Evolutionary conservation across 176 grass and related monocot species (phyloP).

Genomic region (Chrysopogon serrulatus): DNA sequence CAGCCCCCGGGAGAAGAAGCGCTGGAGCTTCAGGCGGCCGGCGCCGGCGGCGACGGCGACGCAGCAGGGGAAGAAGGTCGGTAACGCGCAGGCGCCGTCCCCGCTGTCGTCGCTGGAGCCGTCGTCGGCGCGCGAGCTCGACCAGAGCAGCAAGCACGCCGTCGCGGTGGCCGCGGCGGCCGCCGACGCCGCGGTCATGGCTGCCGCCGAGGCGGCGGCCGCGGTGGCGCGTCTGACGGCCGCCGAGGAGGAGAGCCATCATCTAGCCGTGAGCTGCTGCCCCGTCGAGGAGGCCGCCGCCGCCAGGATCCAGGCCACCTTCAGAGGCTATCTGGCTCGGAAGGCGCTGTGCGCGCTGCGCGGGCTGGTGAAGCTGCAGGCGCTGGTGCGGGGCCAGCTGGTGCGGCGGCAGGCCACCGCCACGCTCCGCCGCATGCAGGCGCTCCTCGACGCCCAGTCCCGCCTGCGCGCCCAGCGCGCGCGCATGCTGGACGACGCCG

Average conservation of each 20-base stretch:
- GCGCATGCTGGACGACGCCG: conserved; percentile 51
- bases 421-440: conserved; percentile 83
- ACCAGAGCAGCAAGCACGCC: conserved; percentile 50
- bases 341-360: conserved; percentile 74
- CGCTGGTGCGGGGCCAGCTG: conserved; percentile 69
- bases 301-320: conserved; percentile 70
- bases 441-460: conserved; percentile 57
- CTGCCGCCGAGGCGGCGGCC: conserved; percentile 30
- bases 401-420: conserved; percentile 68
- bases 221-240: conserved; percentile 33
- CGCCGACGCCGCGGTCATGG: conserved; percentile 26
- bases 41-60: not conserved
- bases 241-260: not conserved
- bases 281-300: conserved; percentile 42
- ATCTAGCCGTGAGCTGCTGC: not conserved
- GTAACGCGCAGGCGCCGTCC: not conserved
- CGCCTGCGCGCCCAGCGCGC: conserved; percentile 55
- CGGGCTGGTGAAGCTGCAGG: conserved; percentile 82
- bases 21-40: conserved; percentile 70
- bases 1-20: conserved; percentile 58
- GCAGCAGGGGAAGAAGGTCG: not conserved
- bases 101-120: not conserved
- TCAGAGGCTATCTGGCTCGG: conserved; percentile 85
- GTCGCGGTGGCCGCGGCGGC: conserved; percentile 39
- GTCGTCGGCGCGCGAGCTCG: conserved; percentile 38